Conservation (phyloP, 495 filamentous ascomycete genomes). For the Lophium mytilinum region DNA sequence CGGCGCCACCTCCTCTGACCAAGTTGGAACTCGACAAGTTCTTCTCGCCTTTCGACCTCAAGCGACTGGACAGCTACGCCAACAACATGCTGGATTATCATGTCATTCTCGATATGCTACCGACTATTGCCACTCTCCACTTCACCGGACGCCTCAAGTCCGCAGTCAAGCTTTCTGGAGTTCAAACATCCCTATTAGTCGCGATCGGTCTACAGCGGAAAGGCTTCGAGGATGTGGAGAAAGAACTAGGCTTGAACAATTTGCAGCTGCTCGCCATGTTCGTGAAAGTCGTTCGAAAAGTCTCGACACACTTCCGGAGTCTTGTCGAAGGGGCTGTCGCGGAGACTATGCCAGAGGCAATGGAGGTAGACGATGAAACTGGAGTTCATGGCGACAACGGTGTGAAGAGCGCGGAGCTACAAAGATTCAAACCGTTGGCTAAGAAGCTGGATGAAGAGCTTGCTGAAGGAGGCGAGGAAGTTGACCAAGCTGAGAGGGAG, state of each 20-base stretch:
- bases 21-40: slow-evolving; percentile 65
- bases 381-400: slow-evolving; percentile 38
- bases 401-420: slow-evolving; percentile 1
- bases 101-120: slow-evolving; percentile 90
- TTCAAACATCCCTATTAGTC: slow-evolving; percentile 79
- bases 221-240: slow-evolving; percentile 69
- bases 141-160: slow-evolving; percentile 66
- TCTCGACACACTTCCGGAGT: slow-evolving; percentile 63
- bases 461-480: slow-evolving; percentile 70
- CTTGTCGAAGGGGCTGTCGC: slow-evolving; percentile 69
- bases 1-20: slow-evolving; percentile 45
- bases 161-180: slow-evolving; percentile 57
- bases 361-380: slow-evolving; percentile 50
- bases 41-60: slow-evolving; percentile 87
- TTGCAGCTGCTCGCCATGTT: slow-evolving; percentile 92
- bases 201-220: slow-evolving; percentile 87
- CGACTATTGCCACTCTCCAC: slow-evolving; percentile 68
- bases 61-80: slow-evolving; percentile 87
- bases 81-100: slow-evolving; percentile 97
- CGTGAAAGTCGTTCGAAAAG: slow-evolving; percentile 86
- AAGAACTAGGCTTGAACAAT: slow-evolving; percentile 63
- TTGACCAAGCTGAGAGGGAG: slow-evolving; percentile 58
- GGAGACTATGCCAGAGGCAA: slow-evolving; percentile 57
- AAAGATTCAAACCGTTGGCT: slow-evolving; percentile 57
- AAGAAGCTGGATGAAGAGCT: slow-evolving; percentile 76